phyloP scores from a whole-genome alignment of 2,329 filamentous ascomycete genomes.

The Paraphoma chrysanthemicola region DNA sequence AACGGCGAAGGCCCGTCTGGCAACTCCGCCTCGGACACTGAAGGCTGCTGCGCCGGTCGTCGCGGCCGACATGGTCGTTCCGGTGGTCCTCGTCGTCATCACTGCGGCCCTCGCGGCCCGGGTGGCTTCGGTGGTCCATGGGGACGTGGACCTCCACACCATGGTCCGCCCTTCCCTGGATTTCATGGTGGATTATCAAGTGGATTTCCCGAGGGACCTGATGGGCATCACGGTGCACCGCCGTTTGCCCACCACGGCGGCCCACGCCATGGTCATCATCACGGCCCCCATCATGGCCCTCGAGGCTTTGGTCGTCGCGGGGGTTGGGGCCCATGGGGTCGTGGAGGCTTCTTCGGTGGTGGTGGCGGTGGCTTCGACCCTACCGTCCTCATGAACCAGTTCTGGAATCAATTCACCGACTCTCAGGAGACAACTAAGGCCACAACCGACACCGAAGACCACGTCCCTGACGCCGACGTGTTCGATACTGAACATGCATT shows the following conservation, averaged over 20 bases:
- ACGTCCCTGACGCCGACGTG: constrained; percentile 74
- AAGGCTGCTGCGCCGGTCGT: constrained; percentile 21
- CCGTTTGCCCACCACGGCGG: background rate
- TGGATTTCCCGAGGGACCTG: constrained; percentile 5
- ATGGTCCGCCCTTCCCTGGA: constrained; percentile 10
- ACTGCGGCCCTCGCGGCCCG: constrained; percentile 30
- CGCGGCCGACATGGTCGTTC: constrained; percentile 28
- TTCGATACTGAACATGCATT: constrained; percentile 71
- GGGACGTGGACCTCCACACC: constrained; percentile 12
- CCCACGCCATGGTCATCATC: constrained; percentile 16
- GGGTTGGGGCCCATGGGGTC: constrained; percentile 35
- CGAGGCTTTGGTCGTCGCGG: constrained; percentile 22
- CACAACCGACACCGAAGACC: constrained; percentile 46
- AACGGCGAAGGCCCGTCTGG: constrained; percentile 41
- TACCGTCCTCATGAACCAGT: constrained; percentile 37
- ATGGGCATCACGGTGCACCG: constrained; percentile 13
- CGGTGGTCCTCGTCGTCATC: constrained; percentile 25
- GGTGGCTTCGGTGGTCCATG: constrained; percentile 29
- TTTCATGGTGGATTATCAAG: constrained; percentile 10
- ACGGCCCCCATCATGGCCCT: constrained; percentile 24
- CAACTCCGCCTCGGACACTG: constrained; percentile 33
- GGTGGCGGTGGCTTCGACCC: constrained; percentile 28
- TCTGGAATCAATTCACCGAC: constrained; percentile 44
- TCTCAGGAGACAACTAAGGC: constrained; percentile 17
- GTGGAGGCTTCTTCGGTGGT: constrained; percentile 17